phyloP scores from a whole-genome alignment of 2,329 filamentous ascomycete genomes.

The Arthrobotrys entomopaga region DNA sequence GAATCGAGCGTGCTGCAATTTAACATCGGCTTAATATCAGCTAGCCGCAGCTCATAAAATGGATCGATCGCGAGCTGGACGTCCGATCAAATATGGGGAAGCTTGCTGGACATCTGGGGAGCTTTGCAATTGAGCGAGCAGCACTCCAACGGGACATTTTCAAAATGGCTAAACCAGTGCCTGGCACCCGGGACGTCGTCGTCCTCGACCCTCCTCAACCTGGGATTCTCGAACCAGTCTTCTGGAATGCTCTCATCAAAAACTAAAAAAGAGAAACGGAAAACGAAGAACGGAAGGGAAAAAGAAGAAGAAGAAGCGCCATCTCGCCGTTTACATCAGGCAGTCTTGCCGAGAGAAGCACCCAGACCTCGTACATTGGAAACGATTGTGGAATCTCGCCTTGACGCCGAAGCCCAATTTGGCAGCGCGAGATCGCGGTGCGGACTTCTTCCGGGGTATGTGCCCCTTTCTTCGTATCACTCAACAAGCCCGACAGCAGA shows the following conservation, averaged over 20 bases:
- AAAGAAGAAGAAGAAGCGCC: too few relatives aligned
- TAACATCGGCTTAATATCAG: too few relatives aligned
- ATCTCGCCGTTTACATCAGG: constrained; percentile 18
- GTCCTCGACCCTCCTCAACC: background rate
- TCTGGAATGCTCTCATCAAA: constrained; percentile 43
- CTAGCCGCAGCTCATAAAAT: too few relatives aligned
- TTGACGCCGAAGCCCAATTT: constrained; percentile 42
- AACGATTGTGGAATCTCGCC: constrained; percentile 35
- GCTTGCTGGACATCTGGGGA: background rate
- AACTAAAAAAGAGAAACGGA: constrained; percentile 14
- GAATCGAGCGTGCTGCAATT: too few relatives aligned
- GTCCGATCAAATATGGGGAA: too few relatives aligned
- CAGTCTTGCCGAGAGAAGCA: constrained; percentile 6
- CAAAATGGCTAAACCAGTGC: too few relatives aligned
- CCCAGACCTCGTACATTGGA: background rate
- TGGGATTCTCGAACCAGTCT: constrained; percentile 24
- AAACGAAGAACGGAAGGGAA: too few relatives aligned
- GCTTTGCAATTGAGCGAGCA: too few relatives aligned
- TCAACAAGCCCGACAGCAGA: constrained; percentile 20
- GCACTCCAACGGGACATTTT: too few relatives aligned
- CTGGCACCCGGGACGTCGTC: too few relatives aligned
- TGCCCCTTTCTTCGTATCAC: constrained; percentile 38
- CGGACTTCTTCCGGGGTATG: constrained; percentile 53
- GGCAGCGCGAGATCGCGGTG: constrained; percentile 38
- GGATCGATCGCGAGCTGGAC: too few relatives aligned